These are phyloP conservation scores for Aspergillus pseudotamarii DNA, from an alignment of 2,329 filamentous ascomycete genomes.

Conservation along the genomic window DNA sequence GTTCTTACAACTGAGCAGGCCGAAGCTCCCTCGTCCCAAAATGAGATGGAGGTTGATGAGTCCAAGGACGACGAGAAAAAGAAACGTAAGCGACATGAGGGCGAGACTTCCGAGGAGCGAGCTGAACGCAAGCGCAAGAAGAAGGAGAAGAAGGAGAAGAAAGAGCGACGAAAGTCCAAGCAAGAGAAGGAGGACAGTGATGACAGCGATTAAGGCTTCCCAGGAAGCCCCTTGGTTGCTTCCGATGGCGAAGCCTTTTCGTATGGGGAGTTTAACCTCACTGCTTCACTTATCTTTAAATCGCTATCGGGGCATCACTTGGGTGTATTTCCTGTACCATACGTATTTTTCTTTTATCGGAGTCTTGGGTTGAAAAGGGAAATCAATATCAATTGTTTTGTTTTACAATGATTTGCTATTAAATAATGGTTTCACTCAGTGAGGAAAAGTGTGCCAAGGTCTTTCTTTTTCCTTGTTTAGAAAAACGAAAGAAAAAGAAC, in stretches of 20 bases:
- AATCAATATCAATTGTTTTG: constrained; percentile 30
- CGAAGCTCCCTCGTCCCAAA: constrained; percentile 32
- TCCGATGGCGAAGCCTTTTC: constrained; percentile 14
- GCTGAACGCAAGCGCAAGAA: constrained; percentile 55
- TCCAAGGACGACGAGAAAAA: constrained; percentile 52
- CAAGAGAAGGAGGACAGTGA: constrained; percentile 75
- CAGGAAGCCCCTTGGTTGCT: constrained; percentile 28
- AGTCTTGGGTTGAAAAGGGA: constrained; percentile 45
- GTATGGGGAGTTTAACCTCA: constrained; percentile 1
- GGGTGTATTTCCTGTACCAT: constrained; percentile 45
- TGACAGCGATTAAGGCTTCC: constrained; percentile 45
- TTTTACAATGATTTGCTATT: neutral
- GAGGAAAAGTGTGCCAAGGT: neutral
- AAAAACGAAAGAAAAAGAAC: neutral
- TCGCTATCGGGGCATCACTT: constrained; percentile 15
- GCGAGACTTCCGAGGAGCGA: constrained; percentile 53
- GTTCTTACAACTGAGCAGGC: constrained; percentile 29
- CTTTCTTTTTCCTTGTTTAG: neutral
- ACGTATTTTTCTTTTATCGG: constrained; percentile 35
- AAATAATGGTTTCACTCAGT: neutral
- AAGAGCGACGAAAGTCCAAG: constrained; percentile 78
- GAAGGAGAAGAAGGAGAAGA: constrained; percentile 59
- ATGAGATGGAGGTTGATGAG: constrained; percentile 48
- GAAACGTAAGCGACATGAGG: constrained; percentile 60
- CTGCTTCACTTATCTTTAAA: constrained; percentile 3